phyloP scores from a whole-genome alignment of 768 basidiomycete species.

The Leccinum obscurum region DNA sequence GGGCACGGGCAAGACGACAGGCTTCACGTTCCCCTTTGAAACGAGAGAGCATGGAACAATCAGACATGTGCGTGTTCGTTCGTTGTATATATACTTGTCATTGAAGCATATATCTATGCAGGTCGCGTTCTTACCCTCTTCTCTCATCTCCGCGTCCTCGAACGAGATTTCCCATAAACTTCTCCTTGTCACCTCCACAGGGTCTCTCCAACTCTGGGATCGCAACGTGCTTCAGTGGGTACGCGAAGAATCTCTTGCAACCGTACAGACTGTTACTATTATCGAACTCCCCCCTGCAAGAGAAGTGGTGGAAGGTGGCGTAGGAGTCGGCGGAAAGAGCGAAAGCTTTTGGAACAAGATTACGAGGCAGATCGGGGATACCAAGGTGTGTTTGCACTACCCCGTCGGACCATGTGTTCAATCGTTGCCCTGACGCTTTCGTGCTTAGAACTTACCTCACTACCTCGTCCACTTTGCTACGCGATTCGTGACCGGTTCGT shows the following conservation, averaged over 20 bases:
- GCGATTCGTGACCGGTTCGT: slow-evolving; percentile 72
- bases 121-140: slow-evolving; percentile 52
- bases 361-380: slow-evolving; percentile 56
- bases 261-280: slow-evolving; percentile 62
- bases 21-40: slow-evolving; percentile 65
- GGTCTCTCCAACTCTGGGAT: slow-evolving; percentile 75
- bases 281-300: slow-evolving; percentile 71
- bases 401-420: background rate
- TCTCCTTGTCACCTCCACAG: slow-evolving; percentile 69
- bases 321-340: background rate
- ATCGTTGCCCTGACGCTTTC: background rate
- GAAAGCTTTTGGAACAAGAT: slow-evolving; percentile 56
- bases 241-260: slow-evolving; percentile 77
- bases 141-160: slow-evolving; percentile 33
- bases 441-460: slow-evolving; percentile 62
- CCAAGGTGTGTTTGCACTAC: slow-evolving; percentile 43
- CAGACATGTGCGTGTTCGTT: slow-evolving; percentile 47
- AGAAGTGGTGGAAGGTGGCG: slow-evolving; percentile 23
- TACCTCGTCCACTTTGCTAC: slow-evolving; percentile 65
- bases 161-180: slow-evolving; percentile 40
- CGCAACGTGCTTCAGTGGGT: slow-evolving; percentile 64
- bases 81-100: background rate
- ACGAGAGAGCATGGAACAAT: slow-evolving; percentile 67
- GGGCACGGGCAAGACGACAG: slow-evolving; percentile 47
- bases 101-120: slow-evolving; percentile 22